Evolutionary conservation across 208 protist species (phyloP).

Genomic region (Naegleria gruberi): DNA sequence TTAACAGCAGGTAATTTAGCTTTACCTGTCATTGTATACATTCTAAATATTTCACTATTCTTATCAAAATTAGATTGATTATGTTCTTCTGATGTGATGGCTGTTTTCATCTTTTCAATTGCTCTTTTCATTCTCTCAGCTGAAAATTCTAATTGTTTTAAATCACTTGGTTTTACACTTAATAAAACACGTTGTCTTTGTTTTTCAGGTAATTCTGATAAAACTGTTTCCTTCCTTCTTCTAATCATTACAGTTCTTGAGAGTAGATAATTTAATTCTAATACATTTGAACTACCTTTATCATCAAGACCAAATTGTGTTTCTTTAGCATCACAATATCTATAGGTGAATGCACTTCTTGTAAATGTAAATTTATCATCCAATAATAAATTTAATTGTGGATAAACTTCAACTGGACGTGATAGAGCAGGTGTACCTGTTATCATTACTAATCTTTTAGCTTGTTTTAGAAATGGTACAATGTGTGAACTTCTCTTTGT

Average conservation of each 20-base stretch:
- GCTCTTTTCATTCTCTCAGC: neutral
- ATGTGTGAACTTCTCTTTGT: neutral
- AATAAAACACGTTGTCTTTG: neutral
- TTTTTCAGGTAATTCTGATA: neutral
- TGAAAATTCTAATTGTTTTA: neutral
- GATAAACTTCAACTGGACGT: conserved; percentile 82
- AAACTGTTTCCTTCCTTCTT: conserved; percentile 70
- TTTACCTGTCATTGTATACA: neutral
- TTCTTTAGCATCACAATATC: conserved; percentile 77
- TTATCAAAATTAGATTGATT: neutral
- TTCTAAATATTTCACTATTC: neutral
- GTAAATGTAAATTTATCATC: neutral
- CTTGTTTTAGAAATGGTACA: neutral
- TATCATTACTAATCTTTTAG: neutral
- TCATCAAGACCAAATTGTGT: conserved; percentile 27
- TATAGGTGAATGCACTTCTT: conserved; percentile 57
- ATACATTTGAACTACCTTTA: conserved; percentile 42
- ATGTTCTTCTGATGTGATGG: neutral
- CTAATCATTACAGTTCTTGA: conserved; percentile 76
- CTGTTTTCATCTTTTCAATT: neutral
- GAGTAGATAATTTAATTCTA: conserved; percentile 77
- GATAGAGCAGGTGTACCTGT: conserved; percentile 67
- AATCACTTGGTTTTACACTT: neutral
- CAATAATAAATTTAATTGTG: conserved; percentile 71
- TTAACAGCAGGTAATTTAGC: neutral